Conservation (phyloP, 768 basidiomycete species). For the Suillus clintonianus region DNA sequence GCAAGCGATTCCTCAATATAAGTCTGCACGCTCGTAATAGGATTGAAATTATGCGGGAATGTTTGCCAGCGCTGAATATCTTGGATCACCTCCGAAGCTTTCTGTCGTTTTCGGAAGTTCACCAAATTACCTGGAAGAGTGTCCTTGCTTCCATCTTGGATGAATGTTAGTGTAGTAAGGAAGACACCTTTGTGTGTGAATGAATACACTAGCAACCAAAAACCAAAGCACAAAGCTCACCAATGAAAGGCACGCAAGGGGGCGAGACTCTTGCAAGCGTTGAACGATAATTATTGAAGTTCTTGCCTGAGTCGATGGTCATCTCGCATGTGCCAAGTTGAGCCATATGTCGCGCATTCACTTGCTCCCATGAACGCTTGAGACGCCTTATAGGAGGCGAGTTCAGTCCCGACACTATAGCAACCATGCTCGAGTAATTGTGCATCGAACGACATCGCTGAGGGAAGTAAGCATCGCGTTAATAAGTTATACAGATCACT, state of each 20-base stretch:
- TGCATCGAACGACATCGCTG: constrained; percentile 88
- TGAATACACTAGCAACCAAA: constrained; percentile 2
- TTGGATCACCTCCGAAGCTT: constrained; percentile 93
- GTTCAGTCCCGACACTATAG: constrained; percentile 91
- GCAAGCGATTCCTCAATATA: constrained; percentile 82
- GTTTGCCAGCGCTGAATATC: constrained; percentile 98
- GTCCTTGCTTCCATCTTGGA: constrained; percentile 95
- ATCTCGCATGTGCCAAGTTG: constrained; percentile 81
- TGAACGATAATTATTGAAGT: constrained; percentile 89
- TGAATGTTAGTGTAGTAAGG: constrained; percentile 95
- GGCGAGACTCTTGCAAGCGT: constrained; percentile 81
- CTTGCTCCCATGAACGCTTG: constrained; percentile 92
- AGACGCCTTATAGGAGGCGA: constrained; percentile 91
- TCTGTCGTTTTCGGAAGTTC: constrained; percentile 95
- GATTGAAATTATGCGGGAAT: constrained; percentile 82
- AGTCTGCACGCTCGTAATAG: constrained; percentile 62
- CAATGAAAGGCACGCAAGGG: constrained; percentile 96
- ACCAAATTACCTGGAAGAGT: constrained; percentile 75
- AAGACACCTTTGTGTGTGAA: constrained; percentile 71
- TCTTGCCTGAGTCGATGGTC: constrained; percentile 91
- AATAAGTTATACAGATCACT: constrained; percentile 35
- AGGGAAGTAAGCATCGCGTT: constrained; percentile 12
- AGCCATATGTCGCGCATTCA: constrained; percentile 71
- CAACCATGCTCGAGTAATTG: constrained; percentile 97
- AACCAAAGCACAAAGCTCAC: constrained; percentile 43